Evolutionary conservation across 2,329 filamentous ascomycete genomes (phyloP).

Genomic region (Davidsoniella virescens): DNA sequence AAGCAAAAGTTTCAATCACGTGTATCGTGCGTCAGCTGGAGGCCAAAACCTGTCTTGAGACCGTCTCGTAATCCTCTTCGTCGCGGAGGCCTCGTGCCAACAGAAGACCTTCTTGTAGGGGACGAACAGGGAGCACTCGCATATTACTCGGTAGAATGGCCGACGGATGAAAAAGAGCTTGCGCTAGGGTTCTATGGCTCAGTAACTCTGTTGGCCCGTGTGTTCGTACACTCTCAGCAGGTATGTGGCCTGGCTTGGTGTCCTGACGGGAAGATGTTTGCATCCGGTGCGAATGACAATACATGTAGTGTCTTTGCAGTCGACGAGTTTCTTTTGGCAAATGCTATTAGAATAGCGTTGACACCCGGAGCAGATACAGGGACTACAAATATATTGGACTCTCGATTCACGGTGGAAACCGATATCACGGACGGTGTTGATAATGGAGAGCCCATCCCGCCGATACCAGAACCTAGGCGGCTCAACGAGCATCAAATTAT

Average conservation of each 20-base stretch:
- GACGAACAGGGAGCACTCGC: constrained; percentile 71
- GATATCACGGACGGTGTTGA: neutral
- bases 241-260: constrained; percentile 92
- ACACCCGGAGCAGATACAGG: no score
- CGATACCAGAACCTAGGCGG: neutral
- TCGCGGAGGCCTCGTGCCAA: constrained; percentile 37
- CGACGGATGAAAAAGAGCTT: constrained; percentile 42
- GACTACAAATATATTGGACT: no score
- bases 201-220: constrained; percentile 60
- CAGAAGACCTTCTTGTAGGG: constrained; percentile 74
- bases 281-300: constrained; percentile 88
- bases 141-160: constrained; percentile 86
- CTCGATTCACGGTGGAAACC: constrained; percentile 1
- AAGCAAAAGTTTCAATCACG: constrained; percentile 57
- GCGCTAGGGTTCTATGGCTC: constrained; percentile 58
- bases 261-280: constrained; percentile 56
- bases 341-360: neutral
- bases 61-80: constrained; percentile 33
- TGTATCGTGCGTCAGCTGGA: constrained; percentile 69
- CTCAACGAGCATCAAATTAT: neutral
- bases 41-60: constrained; percentile 41
- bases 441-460: neutral
- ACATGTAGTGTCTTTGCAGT: constrained; percentile 55
- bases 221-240: constrained; percentile 70
- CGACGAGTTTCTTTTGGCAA: neutral